Evolutionary conservation across 2,329 filamentous ascomycete genomes (phyloP), one percentile per base, ranked within the genome.

Genomic region (Aureobasidium pullulans): DNA sequence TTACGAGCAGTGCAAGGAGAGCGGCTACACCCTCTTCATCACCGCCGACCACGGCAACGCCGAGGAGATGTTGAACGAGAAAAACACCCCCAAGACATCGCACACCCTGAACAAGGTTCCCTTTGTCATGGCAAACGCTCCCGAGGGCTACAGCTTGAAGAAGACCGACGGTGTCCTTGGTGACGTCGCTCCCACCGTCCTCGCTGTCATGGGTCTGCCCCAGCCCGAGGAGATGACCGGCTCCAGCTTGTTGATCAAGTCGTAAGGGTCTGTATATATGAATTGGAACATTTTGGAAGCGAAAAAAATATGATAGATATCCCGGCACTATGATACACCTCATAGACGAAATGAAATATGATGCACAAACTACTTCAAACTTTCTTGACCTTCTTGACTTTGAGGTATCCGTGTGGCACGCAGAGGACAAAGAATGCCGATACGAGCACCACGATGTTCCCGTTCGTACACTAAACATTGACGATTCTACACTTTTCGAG

Each of bases 91-190:
- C 68, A 99, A 99, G 84, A 99, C 94, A 8, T 93, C 89, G 54
- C 94, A 99, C 81, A 99, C 94, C 47, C 92, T 88, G 66, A 99
- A 99, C 83, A 94, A 94, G 75, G 94, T 99, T 57, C 94, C 94
- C 9, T 93, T 99, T 72, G 84, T 97, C 76, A 96, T 99, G 92
- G 90, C 92, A 72, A 99, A 97, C 73, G 92, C 92, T 8, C 94
- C 94, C 42, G 83, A 88, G 71, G 89, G 89, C 67, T 96, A 88
- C 87, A 90, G 84, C 68, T 79, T 99, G 69, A 87, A 90, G 80
- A 87, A 91, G 78, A 81, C 84, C 60, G 85, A 86, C 62, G 93
- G 91, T 70, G 94, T 99, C n/a, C 81, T 99, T 23, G 94, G 94
- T 62, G 94, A 99, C 70, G 94, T 99, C 36, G 94, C 94, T 7